Base-by-base conservation (phyloP, 2,329 filamentous ascomycete species). In the Fusarium sp. region DNA sequence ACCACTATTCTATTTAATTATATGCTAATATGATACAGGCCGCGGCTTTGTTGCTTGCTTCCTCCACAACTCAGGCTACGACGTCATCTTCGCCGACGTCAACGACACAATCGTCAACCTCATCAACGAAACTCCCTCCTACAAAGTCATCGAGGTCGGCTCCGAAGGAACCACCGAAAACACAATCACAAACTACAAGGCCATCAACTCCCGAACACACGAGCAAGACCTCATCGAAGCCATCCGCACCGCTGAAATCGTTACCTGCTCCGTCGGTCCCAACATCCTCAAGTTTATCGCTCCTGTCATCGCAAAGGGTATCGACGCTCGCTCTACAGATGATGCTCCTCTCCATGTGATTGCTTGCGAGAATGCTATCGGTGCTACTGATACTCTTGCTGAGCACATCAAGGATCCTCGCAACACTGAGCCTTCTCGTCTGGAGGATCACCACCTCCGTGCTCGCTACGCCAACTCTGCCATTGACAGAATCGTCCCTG, bases 351-450 rank as follows among this genome's bases (percentile, higher is more conserved):
- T 98, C 44, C 90, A 94, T 24, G 93, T 99, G 78, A 97, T 99
- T 82, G 96, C 96, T 61, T 99, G 96, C 82, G 96, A 99, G 85
- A 99, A 99, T 82, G 94, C 94, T 79, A 98, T 98, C 79, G 93
- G 93, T 71, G 96, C 94, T 76, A 98, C 96, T 52, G 93, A 96
- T 79, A 93, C 92, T 41, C 91, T 98, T 54, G 93, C 92, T 72
- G 88, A 87, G 42, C 90, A 92, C 85, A 97, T 97, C 85, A 92
- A 91, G 80, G 84, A 90, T 70, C 86, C 91, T 75, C 84, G 88
- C 75, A 91, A 96, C 84, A 93, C 94, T 45, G 85, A 88, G 22
- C 82, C 88, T 41, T 85, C 90, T 52, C 90, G 91, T 56, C 85
- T 94, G 48, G 86, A 87, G 18, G 86, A 89, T 74, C 89, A 97